phyloP scores from a whole-genome alignment of 1,284 basidiomycete genomes.

The Pterulicium gracile region DNA sequence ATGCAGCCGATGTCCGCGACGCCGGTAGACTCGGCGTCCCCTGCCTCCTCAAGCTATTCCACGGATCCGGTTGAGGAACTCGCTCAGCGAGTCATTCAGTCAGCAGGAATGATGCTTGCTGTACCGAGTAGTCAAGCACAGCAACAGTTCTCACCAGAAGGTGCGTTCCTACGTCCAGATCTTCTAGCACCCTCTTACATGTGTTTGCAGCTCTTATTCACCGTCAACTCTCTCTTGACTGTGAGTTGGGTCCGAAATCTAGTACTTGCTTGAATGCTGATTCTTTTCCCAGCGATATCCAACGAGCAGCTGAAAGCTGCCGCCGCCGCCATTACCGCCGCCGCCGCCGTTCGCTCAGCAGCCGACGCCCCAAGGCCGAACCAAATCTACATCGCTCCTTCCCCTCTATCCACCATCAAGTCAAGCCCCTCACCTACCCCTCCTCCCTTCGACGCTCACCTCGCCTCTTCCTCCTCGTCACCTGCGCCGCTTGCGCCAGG shows the following conservation, averaged over 20 bases:
- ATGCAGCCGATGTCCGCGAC: constrained; percentile 21
- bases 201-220: background rate
- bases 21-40: constrained; percentile 9
- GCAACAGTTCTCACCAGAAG: constrained; percentile 15
- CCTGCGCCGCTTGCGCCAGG: background rate
- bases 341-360: background rate
- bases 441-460: constrained; percentile 2
- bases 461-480: background rate
- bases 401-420: background rate
- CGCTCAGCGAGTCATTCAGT: constrained; percentile 45
- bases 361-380: background rate
- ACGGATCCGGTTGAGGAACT: constrained; percentile 39
- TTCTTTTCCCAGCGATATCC: background rate
- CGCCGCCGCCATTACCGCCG: background rate
- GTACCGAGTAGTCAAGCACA: constrained; percentile 31
- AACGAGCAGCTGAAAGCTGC: background rate
- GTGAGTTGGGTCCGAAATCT: background rate
- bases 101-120: constrained; percentile 51
- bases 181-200: constrained; percentile 10
- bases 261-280: too few relatives aligned
- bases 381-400: background rate
- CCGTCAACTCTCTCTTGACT: background rate
- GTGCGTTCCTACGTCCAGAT: constrained; percentile 4
- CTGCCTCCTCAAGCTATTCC: constrained; percentile 9
- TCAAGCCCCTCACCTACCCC: background rate